Percentiles rank a stretch among this genome's conserved stretches.
Evolutionary conservation across 257 asterid genomes (phyloP).

Genomic region (Prunella vulgaris): DNA sequence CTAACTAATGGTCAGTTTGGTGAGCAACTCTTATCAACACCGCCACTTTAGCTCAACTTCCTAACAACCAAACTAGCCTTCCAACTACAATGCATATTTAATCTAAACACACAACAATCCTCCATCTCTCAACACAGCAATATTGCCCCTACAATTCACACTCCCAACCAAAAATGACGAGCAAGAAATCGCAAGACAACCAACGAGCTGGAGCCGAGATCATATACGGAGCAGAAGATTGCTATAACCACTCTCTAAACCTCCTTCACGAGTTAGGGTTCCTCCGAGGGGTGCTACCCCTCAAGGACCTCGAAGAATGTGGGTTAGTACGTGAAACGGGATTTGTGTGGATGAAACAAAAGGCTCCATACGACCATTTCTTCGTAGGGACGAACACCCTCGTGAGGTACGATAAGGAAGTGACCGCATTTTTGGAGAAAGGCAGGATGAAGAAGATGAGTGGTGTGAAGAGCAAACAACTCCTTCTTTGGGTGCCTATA

Average conservation of each 20-base stretch:
- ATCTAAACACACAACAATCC: constrained; percentile 18
- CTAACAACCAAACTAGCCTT: constrained; percentile 27
- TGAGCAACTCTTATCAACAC: constrained; percentile 34
- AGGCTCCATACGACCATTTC: constrained; percentile 72
- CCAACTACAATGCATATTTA: constrained; percentile 25
- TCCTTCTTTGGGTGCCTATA: constrained; percentile 84
- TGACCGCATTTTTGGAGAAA: constrained; percentile 78
- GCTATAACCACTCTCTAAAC: constrained; percentile 54
- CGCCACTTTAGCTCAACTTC: constrained; percentile 45
- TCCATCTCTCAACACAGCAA: constrained; percentile 12
- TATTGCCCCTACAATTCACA: neutral
- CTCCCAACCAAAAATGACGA: constrained; percentile 33
- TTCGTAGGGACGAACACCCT: constrained; percentile 47
- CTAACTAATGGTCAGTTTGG: constrained; percentile 20
- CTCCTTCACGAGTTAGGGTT: constrained; percentile 71
- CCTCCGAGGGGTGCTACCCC: constrained; percentile 77
- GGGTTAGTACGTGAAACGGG: constrained; percentile 77
- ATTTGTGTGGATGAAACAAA: constrained; percentile 86
- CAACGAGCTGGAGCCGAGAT: constrained; percentile 62
- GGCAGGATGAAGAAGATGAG: constrained; percentile 90
- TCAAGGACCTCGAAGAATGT: constrained; percentile 84
- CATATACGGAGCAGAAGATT: constrained; percentile 53
- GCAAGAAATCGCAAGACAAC: constrained; percentile 28
- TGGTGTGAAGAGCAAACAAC: constrained; percentile 81
- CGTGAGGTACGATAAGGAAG: constrained; percentile 73